Evolutionary conservation across 2,329 filamentous ascomycete species (phyloP).

Genomic region (Arthrobotrys sinensis): DNA sequence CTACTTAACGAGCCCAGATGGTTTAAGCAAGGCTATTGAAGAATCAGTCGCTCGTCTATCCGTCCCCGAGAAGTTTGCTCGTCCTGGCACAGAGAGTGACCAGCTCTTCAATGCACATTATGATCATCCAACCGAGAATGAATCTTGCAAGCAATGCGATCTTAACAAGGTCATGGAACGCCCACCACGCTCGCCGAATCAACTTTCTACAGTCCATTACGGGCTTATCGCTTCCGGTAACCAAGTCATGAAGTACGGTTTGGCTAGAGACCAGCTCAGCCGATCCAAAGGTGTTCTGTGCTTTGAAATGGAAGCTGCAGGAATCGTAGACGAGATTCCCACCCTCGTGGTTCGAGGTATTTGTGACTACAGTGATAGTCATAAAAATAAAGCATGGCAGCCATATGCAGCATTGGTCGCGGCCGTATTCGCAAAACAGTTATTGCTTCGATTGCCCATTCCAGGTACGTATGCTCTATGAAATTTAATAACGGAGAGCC

Average conservation of each 20-base stretch:
- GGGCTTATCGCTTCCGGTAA: neutral
- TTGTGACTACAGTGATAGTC: neutral
- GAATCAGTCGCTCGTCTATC: neutral
- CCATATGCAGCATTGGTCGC: slow-evolving; percentile 9
- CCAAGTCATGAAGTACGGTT: slow-evolving; percentile 1
- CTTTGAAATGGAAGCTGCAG: slow-evolving; percentile 19
- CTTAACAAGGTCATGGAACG: neutral
- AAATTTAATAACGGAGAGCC: neutral
- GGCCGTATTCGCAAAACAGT: neutral
- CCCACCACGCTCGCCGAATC: neutral
- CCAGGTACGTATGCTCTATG: neutral
- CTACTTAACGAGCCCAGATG: neutral
- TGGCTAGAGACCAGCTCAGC: neutral
- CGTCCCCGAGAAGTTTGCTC: slow-evolving; percentile 1
- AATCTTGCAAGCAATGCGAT: slow-evolving; percentile 27
- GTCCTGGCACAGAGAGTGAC: slow-evolving; percentile 13
- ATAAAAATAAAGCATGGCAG: slow-evolving; percentile 13
- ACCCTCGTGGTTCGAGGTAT: neutral
- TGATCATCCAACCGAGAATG: slow-evolving; percentile 31
- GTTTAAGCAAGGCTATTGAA: neutral
- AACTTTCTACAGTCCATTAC: neutral
- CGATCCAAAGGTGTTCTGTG: slow-evolving; percentile 21
- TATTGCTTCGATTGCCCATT: neutral
- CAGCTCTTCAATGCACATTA: slow-evolving; percentile 35
- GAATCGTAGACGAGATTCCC: neutral